A percentile compares a stretch with the other conserved stretches of the same genome.
Conservation (phyloP, 305 asterid species). For the Nicotiana rustica region DNA sequence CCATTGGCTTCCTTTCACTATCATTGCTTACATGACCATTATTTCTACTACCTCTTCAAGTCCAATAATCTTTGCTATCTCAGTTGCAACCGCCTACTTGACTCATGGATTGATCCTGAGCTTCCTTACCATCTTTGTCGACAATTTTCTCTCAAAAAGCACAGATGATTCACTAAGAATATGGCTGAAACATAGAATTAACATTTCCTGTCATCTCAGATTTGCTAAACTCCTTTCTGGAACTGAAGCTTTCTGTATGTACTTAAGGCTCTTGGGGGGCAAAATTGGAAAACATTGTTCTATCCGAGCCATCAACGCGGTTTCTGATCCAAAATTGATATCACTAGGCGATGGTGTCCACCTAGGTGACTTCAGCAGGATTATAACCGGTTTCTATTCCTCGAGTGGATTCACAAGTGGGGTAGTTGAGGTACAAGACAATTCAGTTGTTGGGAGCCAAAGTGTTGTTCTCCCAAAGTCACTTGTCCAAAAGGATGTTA, state of each 20-base stretch:
- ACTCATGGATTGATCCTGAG: constrained; percentile 66
- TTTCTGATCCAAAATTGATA: constrained; percentile 64
- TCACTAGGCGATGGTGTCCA: constrained; percentile 81
- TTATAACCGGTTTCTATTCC: constrained; percentile 69
- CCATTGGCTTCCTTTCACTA: constrained; percentile 82
- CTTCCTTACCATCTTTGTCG: constrained; percentile 55
- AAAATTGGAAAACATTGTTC: constrained; percentile 80
- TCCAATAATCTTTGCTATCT: constrained; percentile 53
- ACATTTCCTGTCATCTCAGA: constrained; percentile 70
- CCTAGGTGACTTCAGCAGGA: constrained; percentile 86
- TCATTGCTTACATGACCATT: constrained; percentile 57
- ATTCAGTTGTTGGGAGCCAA: constrained; percentile 84
- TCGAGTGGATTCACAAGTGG: constrained; percentile 56
- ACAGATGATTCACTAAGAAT: constrained; percentile 47
- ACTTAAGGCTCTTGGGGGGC: constrained; percentile 75
- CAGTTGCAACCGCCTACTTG: constrained; percentile 60
- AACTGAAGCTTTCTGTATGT: constrained; percentile 84
- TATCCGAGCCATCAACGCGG: constrained; percentile 82
- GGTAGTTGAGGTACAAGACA: constrained; percentile 63
- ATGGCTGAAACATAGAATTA: constrained; percentile 73
- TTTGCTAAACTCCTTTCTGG: constrained; percentile 90
- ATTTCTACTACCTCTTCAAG: constrained; percentile 43
- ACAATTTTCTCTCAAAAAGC: constrained; percentile 44
- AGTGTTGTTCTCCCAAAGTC: constrained; percentile 80
- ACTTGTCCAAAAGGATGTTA: constrained; percentile 63